Evolutionary conservation across 2,329 filamentous ascomycete genomes (phyloP), one percentile per base, ranked within the genome.

Genomic region (Plectosphaerella sp.): DNA sequence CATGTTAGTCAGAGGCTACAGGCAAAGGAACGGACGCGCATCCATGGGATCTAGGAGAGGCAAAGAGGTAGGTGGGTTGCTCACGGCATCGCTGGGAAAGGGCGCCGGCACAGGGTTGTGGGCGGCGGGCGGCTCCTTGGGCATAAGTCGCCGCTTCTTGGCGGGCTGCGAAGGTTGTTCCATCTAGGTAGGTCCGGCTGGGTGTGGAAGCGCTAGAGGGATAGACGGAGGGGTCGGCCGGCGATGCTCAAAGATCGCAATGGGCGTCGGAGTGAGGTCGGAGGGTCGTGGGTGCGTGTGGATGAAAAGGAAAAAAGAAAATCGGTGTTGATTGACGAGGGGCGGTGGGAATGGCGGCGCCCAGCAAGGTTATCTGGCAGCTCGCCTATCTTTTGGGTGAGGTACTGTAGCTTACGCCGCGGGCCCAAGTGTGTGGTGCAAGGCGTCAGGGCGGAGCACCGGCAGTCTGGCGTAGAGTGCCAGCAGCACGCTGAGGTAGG

Each of bases 111-210:
- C 55, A 20, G 50, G 41, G 28, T 51, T 51, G 45, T 54, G 45
- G 22, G 25, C 47, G 15, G 48, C 47, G 4, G 53, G 46, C 45
- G 51, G 43, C 35, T 50, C 50, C 37, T 51, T 52, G 42, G 57
- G 57, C 28, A 57, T 47, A n/a, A 58, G 53, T 41, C 55, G 47
- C 43, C 57, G 49, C 48, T 55, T 57, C 35, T 58, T 58, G 47
- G 55, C 39, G 28, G 56, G 56, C 41, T 56, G 54, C 47, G 51
- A 52, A 33, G 55, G 50, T 50, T 58, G 51, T 51, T 59, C 57
- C 57, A 59, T 59, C 53, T 55, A 50, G 52, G 37, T 55, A 50
- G 52, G 37, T 39, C 35, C 47, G 10, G 41, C 22, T 16, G 10
- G 37, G 9, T 41, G 37, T 41, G 37, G 37, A 41, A 41, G 10